These are phyloP conservation scores for Alternaria brassicae DNA, from an alignment of 2,329 filamentous ascomycete genomes.

Conservation along the genomic window DNA sequence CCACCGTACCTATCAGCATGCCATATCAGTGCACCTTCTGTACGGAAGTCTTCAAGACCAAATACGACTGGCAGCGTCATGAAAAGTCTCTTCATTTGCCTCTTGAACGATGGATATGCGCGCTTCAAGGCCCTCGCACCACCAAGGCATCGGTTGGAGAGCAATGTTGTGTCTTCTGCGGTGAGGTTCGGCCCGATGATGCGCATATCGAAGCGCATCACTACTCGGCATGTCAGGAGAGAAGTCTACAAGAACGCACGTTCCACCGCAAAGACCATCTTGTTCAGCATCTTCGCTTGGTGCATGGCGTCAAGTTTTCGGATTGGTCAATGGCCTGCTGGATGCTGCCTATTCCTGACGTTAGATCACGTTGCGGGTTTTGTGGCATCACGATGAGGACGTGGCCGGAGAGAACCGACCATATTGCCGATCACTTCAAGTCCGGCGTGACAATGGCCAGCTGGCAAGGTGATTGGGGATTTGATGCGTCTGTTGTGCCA, in stretches of 20 bases:
- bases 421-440: slow-evolving; percentile 39
- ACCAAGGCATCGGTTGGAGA: slow-evolving; percentile 20
- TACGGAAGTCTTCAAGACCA: slow-evolving; percentile 41
- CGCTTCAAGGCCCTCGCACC: slow-evolving; percentile 21
- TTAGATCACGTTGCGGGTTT: slow-evolving; percentile 35
- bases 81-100: slow-evolving; percentile 40
- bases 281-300: slow-evolving; percentile 35
- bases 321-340: slow-evolving; percentile 47
- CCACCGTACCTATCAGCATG: slow-evolving; percentile 14
- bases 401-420: slow-evolving; percentile 34
- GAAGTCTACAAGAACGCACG: slow-evolving; percentile 31
- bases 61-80: slow-evolving; percentile 42
- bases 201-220: slow-evolving; percentile 31
- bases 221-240: slow-evolving; percentile 30
- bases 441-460: slow-evolving; percentile 31
- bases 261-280: slow-evolving; percentile 43
- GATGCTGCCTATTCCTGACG: slow-evolving; percentile 33
- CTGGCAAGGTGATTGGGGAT: slow-evolving; percentile 39
- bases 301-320: slow-evolving; percentile 29
- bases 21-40: slow-evolving; percentile 43
- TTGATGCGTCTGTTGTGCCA: slow-evolving; percentile 22
- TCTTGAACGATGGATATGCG: slow-evolving; percentile 38
- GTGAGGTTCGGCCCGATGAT: slow-evolving; percentile 17
- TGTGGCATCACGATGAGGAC: slow-evolving; percentile 28
- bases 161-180: slow-evolving; percentile 33